These are phyloP conservation scores for Prunus dulcis DNA, from an alignment of 306 rosid species.

Conservation along the genomic window DNA sequence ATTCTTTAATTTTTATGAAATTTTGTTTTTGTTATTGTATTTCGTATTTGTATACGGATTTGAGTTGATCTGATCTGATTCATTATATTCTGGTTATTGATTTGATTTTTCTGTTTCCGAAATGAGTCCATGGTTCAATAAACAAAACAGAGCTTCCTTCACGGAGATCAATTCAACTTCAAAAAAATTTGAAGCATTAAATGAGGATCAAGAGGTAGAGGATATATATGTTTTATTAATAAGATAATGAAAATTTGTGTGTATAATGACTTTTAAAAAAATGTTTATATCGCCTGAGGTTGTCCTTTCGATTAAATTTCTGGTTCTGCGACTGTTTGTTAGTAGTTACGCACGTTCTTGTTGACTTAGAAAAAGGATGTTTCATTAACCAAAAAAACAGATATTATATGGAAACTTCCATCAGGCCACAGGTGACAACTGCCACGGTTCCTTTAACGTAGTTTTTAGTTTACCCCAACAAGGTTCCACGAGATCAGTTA, in stretches of 20 bases:
- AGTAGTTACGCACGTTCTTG: neutral
- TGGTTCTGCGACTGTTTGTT: neutral
- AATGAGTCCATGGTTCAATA: no score
- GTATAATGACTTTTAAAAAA: no score
- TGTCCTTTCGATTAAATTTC: neutral
- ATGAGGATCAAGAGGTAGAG: no score
- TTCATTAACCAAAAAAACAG: neutral
- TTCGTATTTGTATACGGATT: neutral
- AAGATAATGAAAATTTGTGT: no score
- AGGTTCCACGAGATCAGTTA: neutral
- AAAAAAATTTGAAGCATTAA: no score
- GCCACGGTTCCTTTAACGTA: neutral
- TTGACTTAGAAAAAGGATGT: neutral
- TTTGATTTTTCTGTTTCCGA: neutral
- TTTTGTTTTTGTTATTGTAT: neutral
- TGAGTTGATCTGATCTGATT: neutral
- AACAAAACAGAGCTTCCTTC: no score
- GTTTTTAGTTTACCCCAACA: neutral
- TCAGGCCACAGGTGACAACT: neutral
- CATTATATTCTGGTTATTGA: neutral
- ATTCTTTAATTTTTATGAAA: neutral
- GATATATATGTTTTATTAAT: no score
- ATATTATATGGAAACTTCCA: neutral
- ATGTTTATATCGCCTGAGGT: neutral
- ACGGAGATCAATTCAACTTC: no score